Percentiles rank a stretch among this genome's conserved stretches.
These are phyloP conservation scores for Mrakia frigida DNA, from an alignment of 768 basidiomycete species.

Conservation along the genomic window DNA sequence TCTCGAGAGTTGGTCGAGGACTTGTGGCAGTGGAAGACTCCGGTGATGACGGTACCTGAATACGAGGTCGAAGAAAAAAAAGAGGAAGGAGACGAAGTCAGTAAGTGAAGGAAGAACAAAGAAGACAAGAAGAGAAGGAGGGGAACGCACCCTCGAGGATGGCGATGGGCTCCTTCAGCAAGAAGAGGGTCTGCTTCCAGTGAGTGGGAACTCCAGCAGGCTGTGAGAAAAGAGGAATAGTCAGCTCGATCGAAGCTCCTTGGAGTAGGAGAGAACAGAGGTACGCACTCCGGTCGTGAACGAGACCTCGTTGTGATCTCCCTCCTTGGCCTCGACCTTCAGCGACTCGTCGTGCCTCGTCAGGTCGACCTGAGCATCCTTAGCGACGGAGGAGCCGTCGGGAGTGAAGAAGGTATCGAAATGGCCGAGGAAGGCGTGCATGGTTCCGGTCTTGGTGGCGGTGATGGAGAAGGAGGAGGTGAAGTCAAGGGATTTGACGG, in stretches of 20 bases:
- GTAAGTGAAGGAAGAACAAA: not conserved
- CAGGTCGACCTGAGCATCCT: slow-evolving; percentile 54
- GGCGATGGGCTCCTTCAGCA: slow-evolving; percentile 71
- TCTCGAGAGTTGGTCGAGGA: slow-evolving; percentile 73
- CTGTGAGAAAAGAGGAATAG: not conserved
- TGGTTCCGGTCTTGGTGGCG: slow-evolving; percentile 56
- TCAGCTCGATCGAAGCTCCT: not conserved
- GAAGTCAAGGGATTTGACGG: slow-evolving; percentile 71
- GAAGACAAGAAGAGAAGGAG: not conserved
- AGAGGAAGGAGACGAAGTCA: slow-evolving; percentile 10
- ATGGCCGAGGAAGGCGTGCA: slow-evolving; percentile 78
- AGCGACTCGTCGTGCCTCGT: slow-evolving; percentile 38
- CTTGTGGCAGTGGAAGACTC: slow-evolving; percentile 79
- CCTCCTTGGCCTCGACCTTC: slow-evolving; percentile 24
- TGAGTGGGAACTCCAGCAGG: slow-evolving; percentile 82
- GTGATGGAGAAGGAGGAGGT: slow-evolving; percentile 67
- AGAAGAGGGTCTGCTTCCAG: slow-evolving; percentile 92
- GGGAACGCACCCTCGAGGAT: slow-evolving; percentile 61
- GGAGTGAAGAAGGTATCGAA: slow-evolving; percentile 90
- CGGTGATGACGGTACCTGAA: slow-evolving; percentile 71
- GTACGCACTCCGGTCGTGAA: slow-evolving; percentile 66
- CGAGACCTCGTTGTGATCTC: slow-evolving; percentile 42
- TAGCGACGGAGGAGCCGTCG: slow-evolving; percentile 54
- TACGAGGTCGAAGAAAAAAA: not conserved
- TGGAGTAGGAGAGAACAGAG: not conserved